These are phyloP conservation scores for Atalantia buxifolia DNA, from an alignment of 345 rosid species.

Conservation along the genomic window DNA sequence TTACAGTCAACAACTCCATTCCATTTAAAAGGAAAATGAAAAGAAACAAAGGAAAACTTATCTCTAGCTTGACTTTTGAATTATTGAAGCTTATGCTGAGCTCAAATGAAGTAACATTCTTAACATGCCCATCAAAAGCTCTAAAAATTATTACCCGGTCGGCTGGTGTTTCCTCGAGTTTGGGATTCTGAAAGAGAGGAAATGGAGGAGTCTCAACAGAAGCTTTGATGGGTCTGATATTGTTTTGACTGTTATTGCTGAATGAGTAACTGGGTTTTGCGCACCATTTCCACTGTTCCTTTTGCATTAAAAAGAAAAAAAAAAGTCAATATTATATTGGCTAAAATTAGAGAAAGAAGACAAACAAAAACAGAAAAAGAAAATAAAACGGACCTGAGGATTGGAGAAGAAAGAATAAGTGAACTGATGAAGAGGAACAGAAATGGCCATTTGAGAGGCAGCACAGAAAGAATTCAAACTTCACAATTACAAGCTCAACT, in stretches of 20 bases:
- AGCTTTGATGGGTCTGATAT: constrained; percentile 47
- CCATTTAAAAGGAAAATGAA: background rate
- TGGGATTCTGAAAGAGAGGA: constrained; percentile 64
- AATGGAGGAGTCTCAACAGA: constrained; percentile 54
- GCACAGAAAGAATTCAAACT: background rate
- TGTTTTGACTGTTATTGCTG: constrained; percentile 21
- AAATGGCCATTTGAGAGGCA: constrained; percentile 16
- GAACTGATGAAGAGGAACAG: constrained; percentile 26
- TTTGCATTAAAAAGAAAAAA: background rate
- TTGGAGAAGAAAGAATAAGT: constrained; percentile 20
- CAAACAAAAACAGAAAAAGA: background rate
- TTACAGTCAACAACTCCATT: background rate
- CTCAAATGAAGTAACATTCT: background rate
- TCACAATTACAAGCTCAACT: background rate
- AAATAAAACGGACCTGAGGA: constrained; percentile 13
- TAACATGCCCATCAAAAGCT: background rate
- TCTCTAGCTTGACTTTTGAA: background rate
- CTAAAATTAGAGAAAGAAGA: background rate
- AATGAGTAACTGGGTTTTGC: constrained; percentile 34
- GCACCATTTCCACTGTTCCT: constrained; percentile 21
- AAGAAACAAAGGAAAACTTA: background rate
- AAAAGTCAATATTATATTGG: background rate
- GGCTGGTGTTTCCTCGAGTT: constrained; percentile 42
- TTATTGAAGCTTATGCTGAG: background rate
- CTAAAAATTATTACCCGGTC: constrained; percentile 27